Percentiles rank a stretch among this genome's conserved stretches.
Evolutionary conservation across 768 basidiomycete genomes (phyloP).

Genomic region (Arthromyces matolae): DNA sequence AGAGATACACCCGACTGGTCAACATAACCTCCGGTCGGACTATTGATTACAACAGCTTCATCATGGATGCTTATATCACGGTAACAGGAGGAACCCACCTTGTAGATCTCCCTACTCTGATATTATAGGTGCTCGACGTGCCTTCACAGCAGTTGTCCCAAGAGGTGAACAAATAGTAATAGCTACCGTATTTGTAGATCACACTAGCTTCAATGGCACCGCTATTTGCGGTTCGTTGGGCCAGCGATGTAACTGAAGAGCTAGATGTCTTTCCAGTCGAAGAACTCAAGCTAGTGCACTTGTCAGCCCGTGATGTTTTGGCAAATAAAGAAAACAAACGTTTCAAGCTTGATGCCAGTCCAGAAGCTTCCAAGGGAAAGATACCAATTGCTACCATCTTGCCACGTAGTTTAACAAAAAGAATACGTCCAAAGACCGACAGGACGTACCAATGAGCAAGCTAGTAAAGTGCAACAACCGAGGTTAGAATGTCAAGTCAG

Average conservation of each 20-base stretch:
- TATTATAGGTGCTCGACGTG: slow-evolving; percentile 54
- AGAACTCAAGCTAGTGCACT: slow-evolving; percentile 32
- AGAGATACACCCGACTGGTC: slow-evolving; percentile 44
- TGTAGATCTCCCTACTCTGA: slow-evolving; percentile 49
- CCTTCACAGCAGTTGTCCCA: slow-evolving; percentile 55
- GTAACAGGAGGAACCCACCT: slow-evolving; percentile 32
- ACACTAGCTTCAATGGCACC: slow-evolving; percentile 50
- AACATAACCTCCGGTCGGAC: slow-evolving; percentile 42
- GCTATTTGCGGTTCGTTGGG: slow-evolving; percentile 38
- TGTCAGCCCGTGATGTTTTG: neutral
- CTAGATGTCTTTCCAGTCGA: slow-evolving; percentile 41
- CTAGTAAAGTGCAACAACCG: neutral
- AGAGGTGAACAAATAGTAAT: slow-evolving; percentile 53
- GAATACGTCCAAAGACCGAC: neutral
- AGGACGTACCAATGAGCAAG: slow-evolving; percentile 7
- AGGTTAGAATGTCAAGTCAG: neutral
- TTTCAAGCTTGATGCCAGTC: slow-evolving; percentile 45
- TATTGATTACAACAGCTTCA: slow-evolving; percentile 13
- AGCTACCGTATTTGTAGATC: slow-evolving; percentile 41
- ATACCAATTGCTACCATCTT: slow-evolving; percentile 38
- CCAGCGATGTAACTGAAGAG: slow-evolving; percentile 38
- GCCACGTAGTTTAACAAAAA: neutral
- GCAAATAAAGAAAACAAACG: neutral
- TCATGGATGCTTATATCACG: neutral
- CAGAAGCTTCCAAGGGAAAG: slow-evolving; percentile 54